phyloP scores from a whole-genome alignment of 257 asterid species.

The Plantago elongata region DNA sequence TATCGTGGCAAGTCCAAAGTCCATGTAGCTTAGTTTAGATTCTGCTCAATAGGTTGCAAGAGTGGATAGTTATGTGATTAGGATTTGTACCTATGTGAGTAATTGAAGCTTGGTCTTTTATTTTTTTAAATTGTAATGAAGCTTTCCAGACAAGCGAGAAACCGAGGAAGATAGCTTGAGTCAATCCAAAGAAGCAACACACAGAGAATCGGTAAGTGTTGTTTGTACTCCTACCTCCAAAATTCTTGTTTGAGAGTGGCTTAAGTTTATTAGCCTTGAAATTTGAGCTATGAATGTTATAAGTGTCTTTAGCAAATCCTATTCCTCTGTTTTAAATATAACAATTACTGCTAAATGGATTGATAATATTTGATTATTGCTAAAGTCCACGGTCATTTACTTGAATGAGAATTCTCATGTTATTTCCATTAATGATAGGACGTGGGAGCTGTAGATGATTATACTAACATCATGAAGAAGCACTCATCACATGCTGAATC shows the following conservation, averaged over 20 bases:
- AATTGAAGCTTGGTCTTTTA: constrained; percentile 7
- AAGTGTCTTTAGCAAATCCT: no score
- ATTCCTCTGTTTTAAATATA: no score
- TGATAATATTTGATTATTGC: no score
- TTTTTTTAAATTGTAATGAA: constrained; percentile 21
- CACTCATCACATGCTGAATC: constrained; percentile 36
- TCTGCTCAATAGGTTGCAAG: constrained; percentile 5
- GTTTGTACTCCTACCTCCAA: neutral
- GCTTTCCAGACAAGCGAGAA: constrained; percentile 37
- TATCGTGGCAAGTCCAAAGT: neutral
- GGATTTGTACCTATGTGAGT: neutral
- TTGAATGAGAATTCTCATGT: constrained; percentile 2
- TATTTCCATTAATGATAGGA: constrained; percentile 25
- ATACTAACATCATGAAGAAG: constrained; percentile 27
- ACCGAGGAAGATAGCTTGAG: constrained; percentile 24
- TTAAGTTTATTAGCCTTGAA: no score
- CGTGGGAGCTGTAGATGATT: constrained; percentile 16
- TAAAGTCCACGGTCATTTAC: no score
- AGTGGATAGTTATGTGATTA: neutral
- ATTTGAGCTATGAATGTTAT: no score
- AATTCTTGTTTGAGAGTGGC: neutral
- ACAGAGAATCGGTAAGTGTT: constrained; percentile 30
- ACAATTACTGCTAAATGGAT: no score
- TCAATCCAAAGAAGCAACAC: constrained; percentile 27
- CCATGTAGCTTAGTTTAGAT: neutral